A percentile compares a stretch with the other conserved stretches of the same genome.
Evolutionary conservation across 2,329 filamentous ascomycete genomes (phyloP).

Genomic region (Pseudogymnoascus sp.): DNA sequence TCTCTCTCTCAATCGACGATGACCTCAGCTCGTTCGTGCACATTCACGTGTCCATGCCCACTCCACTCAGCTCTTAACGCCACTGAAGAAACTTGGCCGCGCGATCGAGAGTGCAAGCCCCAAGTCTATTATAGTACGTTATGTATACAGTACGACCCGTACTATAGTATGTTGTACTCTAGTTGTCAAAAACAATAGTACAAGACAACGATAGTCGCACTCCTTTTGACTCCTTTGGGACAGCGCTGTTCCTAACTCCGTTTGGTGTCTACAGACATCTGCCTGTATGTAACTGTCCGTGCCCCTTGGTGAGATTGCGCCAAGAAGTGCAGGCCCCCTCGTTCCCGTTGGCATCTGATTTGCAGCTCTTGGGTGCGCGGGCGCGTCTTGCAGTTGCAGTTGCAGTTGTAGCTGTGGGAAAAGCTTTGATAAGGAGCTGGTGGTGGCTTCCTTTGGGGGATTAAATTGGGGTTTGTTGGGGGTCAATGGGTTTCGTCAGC

Average conservation of each 20-base stretch:
- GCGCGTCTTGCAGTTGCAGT: not conserved
- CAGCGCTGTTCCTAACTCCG: conserved; percentile 6
- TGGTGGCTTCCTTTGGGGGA: not conserved
- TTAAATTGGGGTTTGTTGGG: not conserved
- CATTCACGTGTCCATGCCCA: not conserved
- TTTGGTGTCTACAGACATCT: not conserved
- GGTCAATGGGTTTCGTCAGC: not conserved
- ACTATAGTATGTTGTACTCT: not conserved
- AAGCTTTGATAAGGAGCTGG: conserved; percentile 2
- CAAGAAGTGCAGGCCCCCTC: conserved; percentile 4
- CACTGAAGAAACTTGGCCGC: conserved; percentile 4
- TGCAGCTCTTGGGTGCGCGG: not conserved
- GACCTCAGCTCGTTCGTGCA: not conserved
- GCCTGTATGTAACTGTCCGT: conserved; percentile 9
- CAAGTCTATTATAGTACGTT: not conserved
- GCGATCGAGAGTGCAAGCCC: not conserved
- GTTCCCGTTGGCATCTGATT: conserved; percentile 6
- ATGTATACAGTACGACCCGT: not conserved
- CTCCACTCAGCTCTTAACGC: not conserved
- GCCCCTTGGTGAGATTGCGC: conserved; percentile 8
- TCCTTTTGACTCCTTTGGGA: not conserved
- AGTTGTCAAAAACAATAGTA: not conserved
- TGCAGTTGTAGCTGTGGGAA: not conserved
- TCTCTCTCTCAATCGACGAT: not conserved
- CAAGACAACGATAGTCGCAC: not conserved